phyloP scores from a whole-genome alignment of 129 eudicot species.

The Ambrosia artemisiifolia region DNA sequence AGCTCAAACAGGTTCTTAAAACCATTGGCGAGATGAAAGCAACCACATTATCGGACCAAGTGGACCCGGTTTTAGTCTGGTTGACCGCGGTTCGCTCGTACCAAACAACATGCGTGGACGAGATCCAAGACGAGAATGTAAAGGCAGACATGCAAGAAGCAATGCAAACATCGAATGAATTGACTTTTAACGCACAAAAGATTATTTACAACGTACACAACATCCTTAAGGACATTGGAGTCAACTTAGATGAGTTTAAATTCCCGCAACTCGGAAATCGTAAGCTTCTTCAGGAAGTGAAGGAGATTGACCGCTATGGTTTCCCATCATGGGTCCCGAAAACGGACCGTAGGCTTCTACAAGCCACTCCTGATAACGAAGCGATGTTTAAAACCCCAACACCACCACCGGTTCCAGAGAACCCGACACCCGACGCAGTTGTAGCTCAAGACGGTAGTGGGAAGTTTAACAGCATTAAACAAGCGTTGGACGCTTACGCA shows the following conservation, averaged over 20 bases:
- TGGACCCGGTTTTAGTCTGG: constrained; percentile 49
- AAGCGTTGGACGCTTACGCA: constrained; percentile 56
- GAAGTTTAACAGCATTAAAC: constrained; percentile 46
- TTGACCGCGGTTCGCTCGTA: constrained; percentile 40
- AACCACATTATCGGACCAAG: constrained; percentile 32
- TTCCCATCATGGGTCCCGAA: constrained; percentile 58
- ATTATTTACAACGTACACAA: constrained; percentile 40
- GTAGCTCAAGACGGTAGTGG: constrained; percentile 82
- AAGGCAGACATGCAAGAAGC: constrained; percentile 38
- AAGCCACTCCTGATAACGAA: constrained; percentile 3
- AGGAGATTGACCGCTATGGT: constrained; percentile 29
- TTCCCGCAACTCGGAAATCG: constrained; percentile 24
- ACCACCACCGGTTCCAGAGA: constrained; percentile 26
- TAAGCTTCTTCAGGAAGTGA: constrained; percentile 35
- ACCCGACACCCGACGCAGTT: constrained; percentile 43
- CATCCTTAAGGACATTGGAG: constrained; percentile 33
- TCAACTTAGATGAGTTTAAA: constrained; percentile 20
- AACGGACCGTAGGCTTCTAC: constrained; percentile 48
- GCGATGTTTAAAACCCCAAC: constrained; percentile 27
- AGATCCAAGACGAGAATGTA: constrained; percentile 34
- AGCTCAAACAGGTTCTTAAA: constrained; percentile 41
- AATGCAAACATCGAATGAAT: constrained; percentile 47
- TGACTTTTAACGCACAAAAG: constrained; percentile 52
- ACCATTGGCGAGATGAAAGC: constrained; percentile 35
- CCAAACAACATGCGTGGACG: constrained; percentile 48